Conservation (phyloP, 306 rosid genomes). For the Quercus rubra region DNA sequence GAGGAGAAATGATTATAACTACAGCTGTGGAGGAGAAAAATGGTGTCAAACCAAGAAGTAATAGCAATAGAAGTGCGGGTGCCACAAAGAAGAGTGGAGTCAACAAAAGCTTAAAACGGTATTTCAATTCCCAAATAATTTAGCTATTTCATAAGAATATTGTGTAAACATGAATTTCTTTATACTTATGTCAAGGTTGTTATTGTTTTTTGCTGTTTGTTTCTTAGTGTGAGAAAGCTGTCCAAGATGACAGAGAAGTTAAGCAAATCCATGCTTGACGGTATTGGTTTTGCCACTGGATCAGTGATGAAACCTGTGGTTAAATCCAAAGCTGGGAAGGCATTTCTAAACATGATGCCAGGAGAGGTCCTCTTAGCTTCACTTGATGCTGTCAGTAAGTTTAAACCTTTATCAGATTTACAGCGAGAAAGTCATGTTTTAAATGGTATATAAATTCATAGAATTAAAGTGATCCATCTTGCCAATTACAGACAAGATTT, state of each 20-base stretch:
- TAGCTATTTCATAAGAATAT: background rate
- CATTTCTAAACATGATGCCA: constrained; percentile 78
- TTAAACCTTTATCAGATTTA: background rate
- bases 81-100: constrained; percentile 31
- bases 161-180: background rate
- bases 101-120: constrained; percentile 81
- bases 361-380: constrained; percentile 91
- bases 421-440: background rate
- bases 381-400: constrained; percentile 91
- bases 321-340: constrained; percentile 73
- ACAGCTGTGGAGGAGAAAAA: constrained; percentile 30
- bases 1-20: constrained; percentile 74
- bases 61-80: constrained; percentile 1
- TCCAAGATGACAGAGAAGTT: constrained; percentile 79
- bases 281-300: constrained; percentile 77
- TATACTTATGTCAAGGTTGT: background rate
- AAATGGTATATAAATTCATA: background rate
- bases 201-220: constrained; percentile 11
- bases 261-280: constrained; percentile 77
- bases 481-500: constrained; percentile 58
- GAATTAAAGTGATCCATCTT: background rate
- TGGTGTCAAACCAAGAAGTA: constrained; percentile 23
- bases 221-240: constrained; percentile 62
- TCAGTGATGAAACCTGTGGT: constrained; percentile 67
- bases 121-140: constrained; percentile 1